Percentiles rank a stretch among this genome's conserved stretches.
Conservation (phyloP, 2,329 filamentous ascomycete species). For the Chalaropsis thielavioides region DNA sequence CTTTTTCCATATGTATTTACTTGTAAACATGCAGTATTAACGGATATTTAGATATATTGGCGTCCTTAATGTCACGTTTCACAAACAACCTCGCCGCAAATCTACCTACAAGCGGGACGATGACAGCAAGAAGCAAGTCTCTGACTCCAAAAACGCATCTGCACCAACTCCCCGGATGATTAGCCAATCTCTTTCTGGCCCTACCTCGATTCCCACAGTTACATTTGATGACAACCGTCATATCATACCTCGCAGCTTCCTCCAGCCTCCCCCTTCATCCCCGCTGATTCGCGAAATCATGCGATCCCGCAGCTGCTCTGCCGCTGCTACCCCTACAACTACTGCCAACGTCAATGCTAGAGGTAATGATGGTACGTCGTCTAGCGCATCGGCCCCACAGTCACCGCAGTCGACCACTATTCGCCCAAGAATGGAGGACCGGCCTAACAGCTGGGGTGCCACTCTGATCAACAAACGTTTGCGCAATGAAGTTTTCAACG, state of each 20-base stretch:
- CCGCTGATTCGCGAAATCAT: conserved; percentile 16
- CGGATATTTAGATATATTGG: conserved; percentile 64
- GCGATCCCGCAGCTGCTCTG: conserved; percentile 14
- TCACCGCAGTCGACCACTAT: conserved; percentile 23
- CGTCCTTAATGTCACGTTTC: conserved; percentile 89
- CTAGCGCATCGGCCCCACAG: conserved; percentile 14
- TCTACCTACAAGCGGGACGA: conserved; percentile 40
- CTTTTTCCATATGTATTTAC: not conserved
- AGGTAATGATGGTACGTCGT: not conserved
- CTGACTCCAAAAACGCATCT: conserved; percentile 3
- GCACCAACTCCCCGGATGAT: conserved; percentile 30
- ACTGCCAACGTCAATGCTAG: not conserved
- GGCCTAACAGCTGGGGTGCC: conserved; percentile 66
- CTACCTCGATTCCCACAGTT: conserved; percentile 66
- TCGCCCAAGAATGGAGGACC: conserved; percentile 37
- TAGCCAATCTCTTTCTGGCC: conserved; percentile 57
- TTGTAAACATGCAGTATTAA: not conserved
- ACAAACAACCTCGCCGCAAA: conserved; percentile 59
- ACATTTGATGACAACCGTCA: conserved; percentile 90
- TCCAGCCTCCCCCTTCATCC: conserved; percentile 36
- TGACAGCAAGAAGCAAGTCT: conserved; percentile 20
- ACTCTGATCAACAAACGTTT: conserved; percentile 80
- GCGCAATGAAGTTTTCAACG: conserved; percentile 80
- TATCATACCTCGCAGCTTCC: conserved; percentile 73
- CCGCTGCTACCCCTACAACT: conserved; percentile 10